A percentile compares a stretch with the other conserved stretches of the same genome.
phyloP scores from a whole-genome alignment of 768 basidiomycete genomes.

The Leccinum subtestaceum region DNA sequence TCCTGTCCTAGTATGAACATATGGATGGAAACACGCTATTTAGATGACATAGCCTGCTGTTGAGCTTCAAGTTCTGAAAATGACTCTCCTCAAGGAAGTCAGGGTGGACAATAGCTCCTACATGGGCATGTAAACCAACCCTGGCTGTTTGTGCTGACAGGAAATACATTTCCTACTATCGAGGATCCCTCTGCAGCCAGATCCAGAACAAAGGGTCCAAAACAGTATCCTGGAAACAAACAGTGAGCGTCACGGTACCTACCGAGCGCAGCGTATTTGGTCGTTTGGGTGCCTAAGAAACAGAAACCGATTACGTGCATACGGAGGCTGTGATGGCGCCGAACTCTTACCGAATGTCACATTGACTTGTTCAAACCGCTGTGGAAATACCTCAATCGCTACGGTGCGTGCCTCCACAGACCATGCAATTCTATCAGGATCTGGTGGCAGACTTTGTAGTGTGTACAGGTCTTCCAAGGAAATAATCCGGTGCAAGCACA shows the following conservation, averaged over 20 bases:
- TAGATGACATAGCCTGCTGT: conserved; percentile 35
- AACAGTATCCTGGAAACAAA: conserved; percentile 48
- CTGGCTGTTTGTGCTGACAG: neutral
- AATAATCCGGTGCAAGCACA: conserved; percentile 60
- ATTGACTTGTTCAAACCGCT: conserved; percentile 50
- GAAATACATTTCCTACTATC: conserved; percentile 38
- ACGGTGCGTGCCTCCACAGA: conserved; percentile 32
- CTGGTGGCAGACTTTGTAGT: conserved; percentile 30
- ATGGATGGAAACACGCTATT: neutral
- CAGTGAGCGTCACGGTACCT: conserved; percentile 1
- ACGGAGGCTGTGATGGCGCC: neutral
- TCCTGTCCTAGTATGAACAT: conserved; percentile 9
- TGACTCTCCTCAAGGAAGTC: conserved; percentile 50
- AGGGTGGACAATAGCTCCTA: conserved; percentile 55
- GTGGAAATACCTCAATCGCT: conserved; percentile 41
- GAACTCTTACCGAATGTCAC: conserved; percentile 39
- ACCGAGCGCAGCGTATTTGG: conserved; percentile 44
- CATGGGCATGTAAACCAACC: neutral
- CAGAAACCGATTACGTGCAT: neutral
- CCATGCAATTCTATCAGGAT: conserved; percentile 42
- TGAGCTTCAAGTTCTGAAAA: conserved; percentile 40
- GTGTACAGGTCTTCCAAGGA: conserved; percentile 51
- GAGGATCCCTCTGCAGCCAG: conserved; percentile 43
- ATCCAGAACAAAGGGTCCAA: conserved; percentile 50
- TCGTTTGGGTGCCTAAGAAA: conserved; percentile 23